Evolutionary conservation across 495 filamentous ascomycete genomes (phyloP).

Genomic region (Neurospora pannonica): DNA sequence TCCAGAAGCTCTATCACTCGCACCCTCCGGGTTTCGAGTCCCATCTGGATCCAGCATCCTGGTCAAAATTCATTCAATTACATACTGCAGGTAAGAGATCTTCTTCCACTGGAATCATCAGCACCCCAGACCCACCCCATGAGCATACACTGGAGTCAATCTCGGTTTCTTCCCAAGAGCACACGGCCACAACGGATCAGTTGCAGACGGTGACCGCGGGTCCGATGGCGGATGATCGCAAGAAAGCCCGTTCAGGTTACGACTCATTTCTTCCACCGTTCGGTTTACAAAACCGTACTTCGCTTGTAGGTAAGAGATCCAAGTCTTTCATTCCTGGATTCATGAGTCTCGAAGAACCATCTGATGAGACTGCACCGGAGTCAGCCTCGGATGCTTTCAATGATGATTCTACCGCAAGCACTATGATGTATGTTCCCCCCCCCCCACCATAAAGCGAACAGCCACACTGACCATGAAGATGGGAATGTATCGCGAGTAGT

Average conservation of each 20-base stretch:
- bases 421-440: not conserved
- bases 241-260: not conserved
- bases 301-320: not conserved
- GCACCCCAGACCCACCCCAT: not conserved
- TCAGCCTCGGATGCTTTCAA: not conserved
- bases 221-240: not conserved
- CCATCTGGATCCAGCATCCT: not conserved
- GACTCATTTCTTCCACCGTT: not conserved
- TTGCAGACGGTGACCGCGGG: not conserved
- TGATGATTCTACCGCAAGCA: not conserved
- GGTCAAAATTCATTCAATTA: not conserved
- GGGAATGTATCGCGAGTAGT: not conserved
- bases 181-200: not conserved
- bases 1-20: not conserved
- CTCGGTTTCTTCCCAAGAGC: not conserved
- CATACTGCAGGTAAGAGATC: not conserved
- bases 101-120: not conserved
- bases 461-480: not conserved
- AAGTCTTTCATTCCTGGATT: not conserved
- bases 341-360: not conserved
- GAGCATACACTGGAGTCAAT: not conserved
- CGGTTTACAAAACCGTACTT: not conserved
- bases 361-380: not conserved
- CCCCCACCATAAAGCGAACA: no score
- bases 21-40: not conserved